phyloP scores from a whole-genome alignment of 345 rosid species.

The Gossypium turneri region DNA sequence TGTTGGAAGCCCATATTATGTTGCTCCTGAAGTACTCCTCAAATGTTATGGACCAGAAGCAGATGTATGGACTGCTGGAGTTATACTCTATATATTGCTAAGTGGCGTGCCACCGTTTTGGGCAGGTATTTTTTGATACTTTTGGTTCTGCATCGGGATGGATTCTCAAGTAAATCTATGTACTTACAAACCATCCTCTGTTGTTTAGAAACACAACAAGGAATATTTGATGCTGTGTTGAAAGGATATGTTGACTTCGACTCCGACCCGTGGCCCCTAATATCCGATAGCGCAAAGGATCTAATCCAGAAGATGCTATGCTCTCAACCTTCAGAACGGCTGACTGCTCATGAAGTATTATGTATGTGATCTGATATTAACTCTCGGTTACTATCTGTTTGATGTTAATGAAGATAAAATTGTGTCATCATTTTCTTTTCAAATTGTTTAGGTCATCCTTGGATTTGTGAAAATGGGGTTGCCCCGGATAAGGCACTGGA shows the following conservation, averaged over 20 bases:
- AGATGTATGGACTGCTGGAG: constrained; percentile 98
- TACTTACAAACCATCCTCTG: constrained; percentile 5
- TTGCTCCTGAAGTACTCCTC: constrained; percentile 93
- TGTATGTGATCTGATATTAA: constrained; percentile 66
- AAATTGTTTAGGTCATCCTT: constrained; percentile 73
- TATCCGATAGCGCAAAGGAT: constrained; percentile 88
- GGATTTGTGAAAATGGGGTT: constrained; percentile 98
- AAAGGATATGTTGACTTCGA: constrained; percentile 92
- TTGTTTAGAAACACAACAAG: constrained; percentile 87
- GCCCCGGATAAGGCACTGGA: constrained; percentile 93
- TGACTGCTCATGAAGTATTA: constrained; percentile 94
- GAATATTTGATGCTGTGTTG: constrained; percentile 95
- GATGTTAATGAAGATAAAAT: background rate
- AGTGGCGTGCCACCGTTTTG: constrained; percentile 98
- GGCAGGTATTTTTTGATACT: constrained; percentile 61
- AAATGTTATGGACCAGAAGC: constrained; percentile 90
- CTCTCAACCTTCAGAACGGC: constrained; percentile 67
- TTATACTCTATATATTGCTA: constrained; percentile 84
- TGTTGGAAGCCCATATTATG: constrained; percentile 97
- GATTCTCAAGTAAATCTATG: constrained; percentile 6
- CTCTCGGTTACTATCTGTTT: background rate
- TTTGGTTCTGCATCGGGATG: background rate
- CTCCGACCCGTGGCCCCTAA: constrained; percentile 94
- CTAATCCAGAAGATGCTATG: constrained; percentile 83
- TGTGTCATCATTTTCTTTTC: background rate